Percentiles rank a stretch among this genome's conserved stretches.
Evolutionary conservation across 225 moss, liverwort and hornwort genomes (phyloP).

Genomic region (Sphagnum tenellum): DNA sequence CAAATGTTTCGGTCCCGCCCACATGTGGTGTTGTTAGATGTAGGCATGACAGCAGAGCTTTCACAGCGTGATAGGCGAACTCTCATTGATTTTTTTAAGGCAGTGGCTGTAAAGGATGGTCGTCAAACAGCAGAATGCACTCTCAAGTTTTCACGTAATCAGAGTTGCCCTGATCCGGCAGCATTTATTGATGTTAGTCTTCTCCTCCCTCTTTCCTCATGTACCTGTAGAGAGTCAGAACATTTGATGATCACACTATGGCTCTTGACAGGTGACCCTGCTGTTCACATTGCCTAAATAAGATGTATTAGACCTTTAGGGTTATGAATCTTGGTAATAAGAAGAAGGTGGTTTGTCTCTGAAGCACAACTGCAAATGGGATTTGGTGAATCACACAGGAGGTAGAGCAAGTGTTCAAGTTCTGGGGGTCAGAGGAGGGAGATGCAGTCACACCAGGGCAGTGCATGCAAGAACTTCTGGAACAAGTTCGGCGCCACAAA

Average conservation of each 20-base stretch:
- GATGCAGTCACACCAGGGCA: slow-evolving; percentile 62
- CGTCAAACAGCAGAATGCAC: slow-evolving; percentile 65
- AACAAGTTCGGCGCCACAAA: slow-evolving; percentile 92
- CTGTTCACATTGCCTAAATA: too few relatives aligned
- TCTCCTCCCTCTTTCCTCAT: too few relatives aligned
- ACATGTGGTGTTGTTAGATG: slow-evolving; percentile 86
- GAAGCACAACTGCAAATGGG: too few relatives aligned
- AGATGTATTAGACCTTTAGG: too few relatives aligned
- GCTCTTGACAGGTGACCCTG: too few relatives aligned
- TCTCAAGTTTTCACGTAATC: slow-evolving; percentile 73
- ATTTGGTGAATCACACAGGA: slow-evolving; percentile 31
- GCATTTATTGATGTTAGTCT: slow-evolving; percentile 77
- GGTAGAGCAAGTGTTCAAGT: slow-evolving; percentile 57
- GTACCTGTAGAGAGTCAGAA: too few relatives aligned
- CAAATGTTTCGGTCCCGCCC: slow-evolving; percentile 66
- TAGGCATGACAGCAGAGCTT: slow-evolving; percentile 96
- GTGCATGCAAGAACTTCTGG: slow-evolving; percentile 91
- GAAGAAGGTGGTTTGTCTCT: too few relatives aligned
- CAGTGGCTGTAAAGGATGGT: slow-evolving; percentile 66
- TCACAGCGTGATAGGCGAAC: slow-evolving; percentile 64
- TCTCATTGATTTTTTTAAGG: slow-evolving; percentile 79
- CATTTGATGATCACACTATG: too few relatives aligned
- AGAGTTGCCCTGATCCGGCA: slow-evolving; percentile 78
- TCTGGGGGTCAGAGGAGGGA: slow-evolving; percentile 46
- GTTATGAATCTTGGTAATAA: too few relatives aligned